These are phyloP conservation scores for Lactarius trivialis DNA, from an alignment of 768 basidiomycete genomes.

Conservation along the genomic window DNA sequence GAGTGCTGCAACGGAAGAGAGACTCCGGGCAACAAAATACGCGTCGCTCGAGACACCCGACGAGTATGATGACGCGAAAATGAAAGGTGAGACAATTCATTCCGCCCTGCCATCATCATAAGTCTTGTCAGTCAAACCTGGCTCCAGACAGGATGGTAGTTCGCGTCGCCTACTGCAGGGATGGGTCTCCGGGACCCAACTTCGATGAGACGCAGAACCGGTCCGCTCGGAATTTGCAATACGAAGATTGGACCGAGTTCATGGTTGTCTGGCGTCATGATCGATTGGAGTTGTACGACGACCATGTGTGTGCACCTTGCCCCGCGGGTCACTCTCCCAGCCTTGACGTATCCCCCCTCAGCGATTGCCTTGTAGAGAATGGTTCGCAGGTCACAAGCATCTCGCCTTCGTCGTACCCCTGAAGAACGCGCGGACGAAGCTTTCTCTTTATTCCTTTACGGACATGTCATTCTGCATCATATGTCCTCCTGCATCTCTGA, in stretches of 20 bases:
- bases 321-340: background rate
- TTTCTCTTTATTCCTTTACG: slow-evolving; percentile 84
- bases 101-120: slow-evolving; percentile 3
- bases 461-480: slow-evolving; percentile 79
- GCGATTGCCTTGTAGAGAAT: slow-evolving; percentile 62
- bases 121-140: slow-evolving; percentile 23
- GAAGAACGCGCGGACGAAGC: slow-evolving; percentile 47
- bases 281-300: slow-evolving; percentile 75
- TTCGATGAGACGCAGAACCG: slow-evolving; percentile 70
- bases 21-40: slow-evolving; percentile 24
- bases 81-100: slow-evolving; percentile 57
- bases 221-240: slow-evolving; percentile 50
- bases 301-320: slow-evolving; percentile 52
- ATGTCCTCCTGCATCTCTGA: slow-evolving; percentile 50
- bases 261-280: slow-evolving; percentile 79
- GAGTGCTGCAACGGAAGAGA: slow-evolving; percentile 54
- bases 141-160: slow-evolving; percentile 83
- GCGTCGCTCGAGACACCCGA: slow-evolving; percentile 6
- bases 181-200: slow-evolving; percentile 38
- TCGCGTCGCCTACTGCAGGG: slow-evolving; percentile 57
- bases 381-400: slow-evolving; percentile 63
- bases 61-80: slow-evolving; percentile 46
- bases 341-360: slow-evolving; percentile 27
- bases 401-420: slow-evolving; percentile 78
- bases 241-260: slow-evolving; percentile 73